Conservation (phyloP, 768 basidiomycete species). For the Termitomyces sp. region DNA sequence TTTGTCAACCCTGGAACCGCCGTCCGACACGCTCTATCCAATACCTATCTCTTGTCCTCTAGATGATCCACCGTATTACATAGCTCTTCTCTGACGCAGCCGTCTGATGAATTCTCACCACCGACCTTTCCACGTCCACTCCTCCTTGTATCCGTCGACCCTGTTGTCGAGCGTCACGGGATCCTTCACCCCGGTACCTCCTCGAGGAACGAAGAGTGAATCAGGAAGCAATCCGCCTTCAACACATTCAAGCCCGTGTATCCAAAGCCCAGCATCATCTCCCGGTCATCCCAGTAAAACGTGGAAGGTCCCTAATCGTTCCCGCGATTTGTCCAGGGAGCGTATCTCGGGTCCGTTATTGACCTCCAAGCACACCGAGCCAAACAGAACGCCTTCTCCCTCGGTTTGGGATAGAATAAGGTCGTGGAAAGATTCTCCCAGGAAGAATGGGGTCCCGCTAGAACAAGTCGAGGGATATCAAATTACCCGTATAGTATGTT, state of each 20-base stretch:
- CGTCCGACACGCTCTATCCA: too few species aligned
- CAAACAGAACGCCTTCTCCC: background rate
- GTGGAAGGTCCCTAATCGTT: background rate
- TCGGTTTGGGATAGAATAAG: background rate
- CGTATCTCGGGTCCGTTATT: background rate
- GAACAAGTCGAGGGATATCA: slow-evolving; percentile 3
- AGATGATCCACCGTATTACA: background rate
- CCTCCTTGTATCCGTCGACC: slow-evolving; percentile 4
- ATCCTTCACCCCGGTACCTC: background rate
- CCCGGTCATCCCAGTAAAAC: background rate
- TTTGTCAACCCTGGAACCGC: too few species aligned
- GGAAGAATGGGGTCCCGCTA: background rate
- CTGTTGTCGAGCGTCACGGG: background rate
- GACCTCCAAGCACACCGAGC: background rate
- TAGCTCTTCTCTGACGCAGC: too few species aligned
- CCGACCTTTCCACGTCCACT: background rate
- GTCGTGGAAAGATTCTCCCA: slow-evolving; percentile 1
- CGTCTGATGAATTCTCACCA: background rate
- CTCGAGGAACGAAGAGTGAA: background rate
- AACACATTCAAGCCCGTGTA: background rate
- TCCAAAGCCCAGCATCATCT: background rate
- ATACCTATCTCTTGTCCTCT: background rate
- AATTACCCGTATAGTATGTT: background rate
- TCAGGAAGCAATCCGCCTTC: background rate
- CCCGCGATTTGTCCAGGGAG: slow-evolving; percentile 2